Evolutionary conservation across 2,329 filamentous ascomycete species (phyloP).

Genomic region (Colletotrichum higginsianum): DNA sequence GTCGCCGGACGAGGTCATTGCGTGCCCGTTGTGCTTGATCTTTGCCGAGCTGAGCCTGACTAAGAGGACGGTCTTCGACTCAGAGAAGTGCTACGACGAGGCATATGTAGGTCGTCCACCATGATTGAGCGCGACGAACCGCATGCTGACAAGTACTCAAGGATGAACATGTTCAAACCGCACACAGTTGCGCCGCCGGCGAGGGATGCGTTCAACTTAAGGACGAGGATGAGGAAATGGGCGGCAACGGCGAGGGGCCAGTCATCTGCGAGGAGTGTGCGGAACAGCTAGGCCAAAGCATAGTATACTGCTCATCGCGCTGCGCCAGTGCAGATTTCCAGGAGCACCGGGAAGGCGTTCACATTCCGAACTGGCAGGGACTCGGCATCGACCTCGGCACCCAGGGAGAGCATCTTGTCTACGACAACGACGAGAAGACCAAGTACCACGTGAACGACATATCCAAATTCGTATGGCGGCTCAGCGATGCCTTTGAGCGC

Average conservation of each 20-base stretch:
- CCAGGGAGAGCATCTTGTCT: conserved; percentile 46
- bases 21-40: conserved; percentile 63
- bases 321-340: conserved; percentile 61
- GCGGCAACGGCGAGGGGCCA: conserved; percentile 46
- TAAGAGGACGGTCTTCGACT: conserved; percentile 62
- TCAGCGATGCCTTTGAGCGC: conserved; percentile 40
- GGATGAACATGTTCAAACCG: conserved; percentile 56
- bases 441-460: conserved; percentile 43
- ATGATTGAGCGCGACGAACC: neutral
- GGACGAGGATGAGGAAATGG: conserved; percentile 59
- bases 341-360: conserved; percentile 55
- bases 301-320: conserved; percentile 58
- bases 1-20: conserved; percentile 54
- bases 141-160: conserved; percentile 44
- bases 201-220: conserved; percentile 56
- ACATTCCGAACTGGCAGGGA: conserved; percentile 49
- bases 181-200: conserved; percentile 60
- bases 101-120: conserved; percentile 56
- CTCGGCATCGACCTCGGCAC: conserved; percentile 45
- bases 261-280: conserved; percentile 62
- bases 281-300: conserved; percentile 51
- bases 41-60: conserved; percentile 55
- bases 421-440: conserved; percentile 41
- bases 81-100: conserved; percentile 57
- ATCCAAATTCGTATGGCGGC: conserved; percentile 37